A percentile compares a stretch with the other conserved stretches of the same genome.
Evolutionary conservation across 805 yeast species (phyloP).

Genomic region (Zygosaccharomyces bisporus): DNA sequence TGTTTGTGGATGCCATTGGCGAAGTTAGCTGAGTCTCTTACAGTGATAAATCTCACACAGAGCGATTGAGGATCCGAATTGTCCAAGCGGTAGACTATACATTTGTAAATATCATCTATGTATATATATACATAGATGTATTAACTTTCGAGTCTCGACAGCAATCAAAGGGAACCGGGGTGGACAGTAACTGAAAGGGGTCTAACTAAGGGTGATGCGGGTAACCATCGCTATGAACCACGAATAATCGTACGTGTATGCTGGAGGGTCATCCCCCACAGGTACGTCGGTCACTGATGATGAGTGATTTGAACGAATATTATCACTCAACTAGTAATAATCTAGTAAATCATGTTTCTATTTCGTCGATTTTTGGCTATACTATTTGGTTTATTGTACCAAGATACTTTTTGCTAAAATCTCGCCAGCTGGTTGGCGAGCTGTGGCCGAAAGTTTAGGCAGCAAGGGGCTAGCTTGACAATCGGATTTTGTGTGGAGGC

Average conservation of each 20-base stretch:
- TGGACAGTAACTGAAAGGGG: background rate
- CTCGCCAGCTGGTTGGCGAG: background rate
- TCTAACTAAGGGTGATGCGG: background rate
- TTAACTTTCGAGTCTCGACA: background rate
- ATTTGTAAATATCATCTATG: too few relatives aligned
- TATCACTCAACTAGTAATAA: background rate
- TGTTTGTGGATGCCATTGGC: constrained; percentile 24
- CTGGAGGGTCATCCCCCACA: background rate
- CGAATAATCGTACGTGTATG: background rate
- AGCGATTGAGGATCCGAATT: too few relatives aligned
- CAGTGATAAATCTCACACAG: background rate
- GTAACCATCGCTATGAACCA: background rate
- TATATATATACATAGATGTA: background rate
- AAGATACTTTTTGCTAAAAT: background rate
- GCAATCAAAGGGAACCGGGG: background rate
- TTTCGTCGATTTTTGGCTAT: background rate
- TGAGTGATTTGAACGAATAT: background rate
- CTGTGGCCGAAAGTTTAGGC: background rate
- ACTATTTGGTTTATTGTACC: background rate
- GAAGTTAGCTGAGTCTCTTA: background rate
- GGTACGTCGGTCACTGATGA: background rate
- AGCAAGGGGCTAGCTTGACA: background rate
- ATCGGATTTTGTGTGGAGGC: background rate
- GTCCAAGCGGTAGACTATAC: too few relatives aligned
- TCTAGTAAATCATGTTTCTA: background rate